These are phyloP conservation scores for Aschersonia sp. DNA, from an alignment of 2,329 filamentous ascomycete genomes.

Conservation along the genomic window DNA sequence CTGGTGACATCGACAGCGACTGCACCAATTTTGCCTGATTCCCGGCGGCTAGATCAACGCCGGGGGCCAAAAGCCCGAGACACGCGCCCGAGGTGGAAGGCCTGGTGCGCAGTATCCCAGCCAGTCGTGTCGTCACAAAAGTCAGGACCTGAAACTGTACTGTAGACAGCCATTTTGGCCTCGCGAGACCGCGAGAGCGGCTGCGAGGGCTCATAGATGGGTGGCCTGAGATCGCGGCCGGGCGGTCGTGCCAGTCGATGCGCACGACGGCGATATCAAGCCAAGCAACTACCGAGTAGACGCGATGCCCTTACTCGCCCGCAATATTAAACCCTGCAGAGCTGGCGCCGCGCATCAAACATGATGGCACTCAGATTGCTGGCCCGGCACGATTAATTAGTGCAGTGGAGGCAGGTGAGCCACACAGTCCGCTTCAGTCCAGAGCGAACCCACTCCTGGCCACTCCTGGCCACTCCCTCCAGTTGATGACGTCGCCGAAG, in stretches of 20 bases:
- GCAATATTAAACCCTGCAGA: background rate
- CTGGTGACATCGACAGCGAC: background rate
- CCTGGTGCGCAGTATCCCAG: too few relatives aligned
- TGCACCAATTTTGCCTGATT: background rate
- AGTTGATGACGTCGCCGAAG: constrained; percentile 9
- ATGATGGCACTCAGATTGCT: background rate
- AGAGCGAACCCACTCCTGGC: background rate
- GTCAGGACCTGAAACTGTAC: too few relatives aligned
- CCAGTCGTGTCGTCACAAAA: background rate
- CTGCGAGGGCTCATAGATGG: too few relatives aligned
- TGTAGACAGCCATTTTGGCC: too few relatives aligned
- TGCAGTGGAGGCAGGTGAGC: background rate
- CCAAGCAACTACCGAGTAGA: background rate
- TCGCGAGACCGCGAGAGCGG: too few relatives aligned
- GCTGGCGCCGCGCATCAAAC: background rate
- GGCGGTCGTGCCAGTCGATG: too few relatives aligned
- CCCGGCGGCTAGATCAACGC: background rate
- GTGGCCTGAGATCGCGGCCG: too few relatives aligned
- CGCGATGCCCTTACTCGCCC: background rate
- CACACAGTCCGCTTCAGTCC: background rate
- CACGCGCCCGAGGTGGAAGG: background rate
- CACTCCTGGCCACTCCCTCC: background rate
- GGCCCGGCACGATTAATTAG: background rate
- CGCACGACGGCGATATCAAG: too few relatives aligned
- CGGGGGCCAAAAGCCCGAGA: background rate